Evolutionary conservation across 2,329 filamentous ascomycete genomes (phyloP).

Genomic region (Coniella vitis): DNA sequence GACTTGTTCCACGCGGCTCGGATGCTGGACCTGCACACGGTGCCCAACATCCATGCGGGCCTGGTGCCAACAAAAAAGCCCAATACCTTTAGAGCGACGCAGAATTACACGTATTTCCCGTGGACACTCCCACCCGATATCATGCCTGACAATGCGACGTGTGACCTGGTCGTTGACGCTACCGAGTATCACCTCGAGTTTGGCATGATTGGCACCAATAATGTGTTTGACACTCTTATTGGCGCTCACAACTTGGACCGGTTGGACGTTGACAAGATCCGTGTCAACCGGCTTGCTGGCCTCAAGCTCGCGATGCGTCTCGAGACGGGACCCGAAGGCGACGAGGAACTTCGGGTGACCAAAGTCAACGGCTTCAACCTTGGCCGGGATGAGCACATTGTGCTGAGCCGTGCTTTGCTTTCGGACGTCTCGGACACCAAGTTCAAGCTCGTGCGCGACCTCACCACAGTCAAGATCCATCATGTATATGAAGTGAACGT

Average conservation of each 20-base stretch:
- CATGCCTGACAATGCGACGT: conserved; percentile 71
- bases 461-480: conserved; percentile 33
- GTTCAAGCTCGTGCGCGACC: conserved; percentile 72
- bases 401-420: conserved; percentile 69
- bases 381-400: conserved; percentile 81
- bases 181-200: conserved; percentile 64
- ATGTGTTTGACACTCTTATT: conserved; percentile 39
- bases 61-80: conserved; percentile 37
- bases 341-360: conserved; percentile 60
- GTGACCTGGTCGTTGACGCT: conserved; percentile 62
- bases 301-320: conserved; percentile 61
- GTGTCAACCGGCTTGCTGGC: conserved; percentile 47
- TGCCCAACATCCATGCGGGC: conserved; percentile 55
- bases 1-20: conserved; percentile 88
- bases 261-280: conserved; percentile 37
- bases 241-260: conserved; percentile 42
- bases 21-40: conserved; percentile 72
- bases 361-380: conserved; percentile 75
- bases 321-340: conserved; percentile 41
- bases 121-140: conserved; percentile 81
- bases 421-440: conserved; percentile 74
- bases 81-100: conserved; percentile 41
- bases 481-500: conserved; percentile 60
- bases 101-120: conserved; percentile 81
- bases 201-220: conserved; percentile 40